These are phyloP conservation scores for Hypocreales sp. DNA, from an alignment of 2,329 filamentous ascomycete genomes.

Conservation along the genomic window DNA sequence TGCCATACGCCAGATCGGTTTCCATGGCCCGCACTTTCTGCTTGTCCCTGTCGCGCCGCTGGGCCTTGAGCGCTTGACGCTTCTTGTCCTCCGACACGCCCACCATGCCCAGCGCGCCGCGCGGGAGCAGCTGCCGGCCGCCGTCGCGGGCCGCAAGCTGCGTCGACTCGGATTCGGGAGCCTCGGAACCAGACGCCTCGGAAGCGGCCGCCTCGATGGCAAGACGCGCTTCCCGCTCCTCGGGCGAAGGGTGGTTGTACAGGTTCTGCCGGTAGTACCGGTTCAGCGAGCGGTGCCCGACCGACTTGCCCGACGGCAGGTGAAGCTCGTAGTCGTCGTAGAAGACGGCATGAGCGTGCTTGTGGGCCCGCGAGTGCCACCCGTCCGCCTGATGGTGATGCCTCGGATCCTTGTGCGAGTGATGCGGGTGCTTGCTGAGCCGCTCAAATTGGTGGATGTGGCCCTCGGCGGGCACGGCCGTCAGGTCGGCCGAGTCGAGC, in stretches of 20 bases:
- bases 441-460: slow-evolving; percentile 57
- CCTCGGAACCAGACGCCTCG: no score
- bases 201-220: slow-evolving; percentile 34
- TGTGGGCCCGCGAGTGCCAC: slow-evolving; percentile 72
- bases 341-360: slow-evolving; percentile 59
- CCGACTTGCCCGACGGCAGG: slow-evolving; percentile 74
- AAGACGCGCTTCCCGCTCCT: slow-evolving; percentile 57
- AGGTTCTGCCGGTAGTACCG: slow-evolving; percentile 90
- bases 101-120: slow-evolving; percentile 63
- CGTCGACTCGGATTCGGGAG: slow-evolving; percentile 15
- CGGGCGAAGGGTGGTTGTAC: slow-evolving; percentile 62
- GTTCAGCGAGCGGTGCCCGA: slow-evolving; percentile 77
- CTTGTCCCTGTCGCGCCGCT: slow-evolving; percentile 53
- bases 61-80: slow-evolving; percentile 46
- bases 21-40: slow-evolving; percentile 45
- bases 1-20: slow-evolving; percentile 57
- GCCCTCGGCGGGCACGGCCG: slow-evolving; percentile 60
- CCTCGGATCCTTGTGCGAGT: slow-evolving; percentile 54
- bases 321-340: slow-evolving; percentile 90
- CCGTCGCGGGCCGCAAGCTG: slow-evolving; percentile 8
- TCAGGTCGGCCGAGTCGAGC: slow-evolving; percentile 71
- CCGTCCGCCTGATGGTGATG: slow-evolving; percentile 62
- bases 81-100: slow-evolving; percentile 66
- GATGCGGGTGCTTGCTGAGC: slow-evolving; percentile 58
- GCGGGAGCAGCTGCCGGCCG: slow-evolving; percentile 42